Percentiles rank a stretch among this genome's conserved stretches.
Conservation (phyloP, 148 eudicot species). For the Euryodendron excelsum region DNA sequence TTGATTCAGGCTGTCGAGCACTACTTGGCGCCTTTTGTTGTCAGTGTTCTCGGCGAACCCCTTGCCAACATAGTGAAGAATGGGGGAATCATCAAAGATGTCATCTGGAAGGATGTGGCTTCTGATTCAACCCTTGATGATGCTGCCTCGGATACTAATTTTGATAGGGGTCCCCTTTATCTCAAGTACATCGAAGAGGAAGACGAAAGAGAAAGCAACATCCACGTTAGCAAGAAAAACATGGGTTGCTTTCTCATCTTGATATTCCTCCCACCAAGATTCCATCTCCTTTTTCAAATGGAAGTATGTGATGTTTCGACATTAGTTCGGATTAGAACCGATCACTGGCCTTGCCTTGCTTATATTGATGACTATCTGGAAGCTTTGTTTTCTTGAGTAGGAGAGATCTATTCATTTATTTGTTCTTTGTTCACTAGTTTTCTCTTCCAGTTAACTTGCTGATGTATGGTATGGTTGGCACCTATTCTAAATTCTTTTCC, state of each 20-base stretch:
- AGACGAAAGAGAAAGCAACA: slow-evolving; percentile 35
- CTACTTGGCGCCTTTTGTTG: slow-evolving; percentile 70
- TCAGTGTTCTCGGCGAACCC: slow-evolving; percentile 70
- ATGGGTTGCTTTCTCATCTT: slow-evolving; percentile 71
- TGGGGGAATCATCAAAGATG: slow-evolving; percentile 53
- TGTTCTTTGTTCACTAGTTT: background rate
- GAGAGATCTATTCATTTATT: slow-evolving; percentile 10
- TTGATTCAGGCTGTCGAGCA: slow-evolving; percentile 62
- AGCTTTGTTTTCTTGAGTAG: slow-evolving; percentile 55
- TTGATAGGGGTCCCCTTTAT: slow-evolving; percentile 55
- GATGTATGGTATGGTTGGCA: background rate
- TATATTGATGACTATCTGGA: slow-evolving; percentile 92
- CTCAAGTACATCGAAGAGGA: slow-evolving; percentile 62
- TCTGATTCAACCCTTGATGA: slow-evolving; percentile 37
- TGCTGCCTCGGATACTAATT: slow-evolving; percentile 23
- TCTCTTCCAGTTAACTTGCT: background rate
- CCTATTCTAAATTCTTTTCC: background rate
- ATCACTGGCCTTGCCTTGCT: slow-evolving; percentile 98
- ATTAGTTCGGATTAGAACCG: slow-evolving; percentile 84
- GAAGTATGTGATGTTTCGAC: slow-evolving; percentile 78
- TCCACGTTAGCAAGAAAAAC: slow-evolving; percentile 42
- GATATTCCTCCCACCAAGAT: slow-evolving; percentile 90
- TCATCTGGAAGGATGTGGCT: slow-evolving; percentile 45
- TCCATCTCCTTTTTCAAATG: slow-evolving; percentile 87
- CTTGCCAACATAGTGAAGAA: slow-evolving; percentile 63